phyloP scores from a whole-genome alignment of 352 stramenopile species.

The Salisapilia sapeloensis region DNA sequence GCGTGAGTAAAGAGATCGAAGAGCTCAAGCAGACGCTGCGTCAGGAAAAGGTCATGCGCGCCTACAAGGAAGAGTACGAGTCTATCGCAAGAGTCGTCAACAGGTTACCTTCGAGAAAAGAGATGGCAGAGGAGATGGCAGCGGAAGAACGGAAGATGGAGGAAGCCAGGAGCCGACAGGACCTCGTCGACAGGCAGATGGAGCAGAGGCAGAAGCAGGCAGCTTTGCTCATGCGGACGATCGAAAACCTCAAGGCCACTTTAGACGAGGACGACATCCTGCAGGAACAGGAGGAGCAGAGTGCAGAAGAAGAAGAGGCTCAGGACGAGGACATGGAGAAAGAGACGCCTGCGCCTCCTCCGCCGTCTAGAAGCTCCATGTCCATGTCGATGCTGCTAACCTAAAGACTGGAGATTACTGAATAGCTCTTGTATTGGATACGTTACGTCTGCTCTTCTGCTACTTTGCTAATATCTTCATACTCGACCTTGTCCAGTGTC shows the following conservation, averaged over 20 bases:
- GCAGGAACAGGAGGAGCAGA: conserved; percentile 34
- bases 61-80: conserved; percentile 83
- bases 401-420: too few species aligned
- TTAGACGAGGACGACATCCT: conserved; percentile 50
- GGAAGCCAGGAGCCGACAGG: conserved; percentile 33
- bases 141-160: conserved; percentile 34
- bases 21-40: conserved; percentile 59
- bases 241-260: conserved; percentile 70
- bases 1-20: conserved; percentile 54
- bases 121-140: conserved; percentile 37
- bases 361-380: conserved; percentile 5
- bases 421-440: too few species aligned
- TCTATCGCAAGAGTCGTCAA: conserved; percentile 72
- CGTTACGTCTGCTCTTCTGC: conserved; percentile 12
- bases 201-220: conserved; percentile 68
- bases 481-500: conserved; percentile 51
- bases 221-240: conserved; percentile 59
- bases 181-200: conserved; percentile 37
- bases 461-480: conserved; percentile 71
- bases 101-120: conserved; percentile 41
- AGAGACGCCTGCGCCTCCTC: conserved; percentile 2
- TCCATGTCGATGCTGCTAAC: too few species aligned
- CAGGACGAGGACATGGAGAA: conserved; percentile 68
- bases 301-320: conserved; percentile 10
- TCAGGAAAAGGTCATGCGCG: conserved; percentile 50